Evolutionary conservation across 2,329 filamentous ascomycete species (phyloP), one percentile per base, ranked within the genome.

Genomic region (Trichophyton benhamiae): DNA sequence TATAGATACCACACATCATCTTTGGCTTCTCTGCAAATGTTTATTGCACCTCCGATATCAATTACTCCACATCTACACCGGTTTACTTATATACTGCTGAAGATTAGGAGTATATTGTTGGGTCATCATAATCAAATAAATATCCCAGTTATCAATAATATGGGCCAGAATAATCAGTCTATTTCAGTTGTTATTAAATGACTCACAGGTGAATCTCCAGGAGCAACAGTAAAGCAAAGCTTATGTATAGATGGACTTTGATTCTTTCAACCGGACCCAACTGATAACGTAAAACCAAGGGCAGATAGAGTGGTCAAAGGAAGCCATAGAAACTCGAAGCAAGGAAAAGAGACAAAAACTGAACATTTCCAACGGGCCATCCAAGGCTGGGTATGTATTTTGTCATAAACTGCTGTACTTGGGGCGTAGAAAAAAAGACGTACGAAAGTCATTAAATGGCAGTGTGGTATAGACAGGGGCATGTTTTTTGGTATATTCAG

Each of bases 401-500:
- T 53, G 27, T 30, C 27, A 53, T 53, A 25, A 30, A 53, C 49
- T 53, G 49, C 49, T 53, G 49, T 33, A 33, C 27, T 30, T 13
- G 9, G 33, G 33, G 33, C 3, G 33, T 9, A 38, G 9, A n/a
- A 27, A 27, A 33, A 5, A 30, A 53, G 27, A n/a, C 22, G 22
- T n/a, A 33, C 30, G 25, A 33, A 33, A 53, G 27, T 53, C 49
- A 53, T 53, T 53, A 53, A 8, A 30, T 25, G 20, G 44, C 44
- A 48, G 11, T 48, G 44, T 48, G 17, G 17, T 22, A 48, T 48
- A 53, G 22, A 53, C 27, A 25, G 49, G 22, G 9, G 8, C 27
- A 53, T 30, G 27, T 53, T 53, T 53, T 53, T 53, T 53, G 27
- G 22, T 53, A 53, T 53, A 53, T 53, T 30, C 49, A 53, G 22